phyloP scores from a whole-genome alignment of 768 basidiomycete genomes.

The Lenzites betulinus region DNA sequence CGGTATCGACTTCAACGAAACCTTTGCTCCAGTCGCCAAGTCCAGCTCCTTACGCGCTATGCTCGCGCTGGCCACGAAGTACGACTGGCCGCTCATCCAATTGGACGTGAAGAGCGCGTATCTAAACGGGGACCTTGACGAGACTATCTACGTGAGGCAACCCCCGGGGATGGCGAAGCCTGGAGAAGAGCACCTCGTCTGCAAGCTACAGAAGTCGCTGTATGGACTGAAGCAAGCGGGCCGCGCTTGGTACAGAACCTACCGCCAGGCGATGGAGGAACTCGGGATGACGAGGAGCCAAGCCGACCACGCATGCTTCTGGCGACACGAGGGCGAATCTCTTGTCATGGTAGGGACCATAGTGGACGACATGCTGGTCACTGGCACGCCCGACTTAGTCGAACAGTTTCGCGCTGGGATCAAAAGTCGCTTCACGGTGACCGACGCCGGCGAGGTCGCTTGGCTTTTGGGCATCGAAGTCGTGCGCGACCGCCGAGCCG shows the following conservation, averaged over 20 bases:
- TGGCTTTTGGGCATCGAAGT: constrained; percentile 27
- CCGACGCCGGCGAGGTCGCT: constrained; percentile 21
- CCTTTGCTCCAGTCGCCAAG: constrained; percentile 24
- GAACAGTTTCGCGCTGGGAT: not conserved
- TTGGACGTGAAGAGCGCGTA: constrained; percentile 5
- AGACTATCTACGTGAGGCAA: constrained; percentile 32
- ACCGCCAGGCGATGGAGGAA: not conserved
- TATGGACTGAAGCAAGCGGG: constrained; percentile 27
- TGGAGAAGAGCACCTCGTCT: not conserved
- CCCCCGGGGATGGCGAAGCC: constrained; percentile 4
- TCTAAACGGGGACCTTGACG: constrained; percentile 30
- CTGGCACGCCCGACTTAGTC: not conserved
- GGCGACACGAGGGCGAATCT: not conserved
- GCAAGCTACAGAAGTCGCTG: no score
- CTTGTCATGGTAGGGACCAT: constrained; percentile 12
- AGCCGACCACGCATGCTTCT: constrained; percentile 14
- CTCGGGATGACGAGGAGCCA: constrained; percentile 19
- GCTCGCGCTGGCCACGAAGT: not conserved
- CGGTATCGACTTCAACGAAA: constrained; percentile 39
- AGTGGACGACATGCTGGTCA: constrained; percentile 19
- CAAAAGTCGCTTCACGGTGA: constrained; percentile 4
- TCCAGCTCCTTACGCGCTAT: not conserved
- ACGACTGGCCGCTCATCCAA: not conserved
- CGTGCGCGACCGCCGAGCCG: constrained; percentile 5
- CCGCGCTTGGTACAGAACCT: constrained; percentile 17